Percentiles rank a stretch among this genome's conserved stretches.
phyloP scores from a whole-genome alignment of 164 flowering plant genomes.

The Sextonia rubra region DNA sequence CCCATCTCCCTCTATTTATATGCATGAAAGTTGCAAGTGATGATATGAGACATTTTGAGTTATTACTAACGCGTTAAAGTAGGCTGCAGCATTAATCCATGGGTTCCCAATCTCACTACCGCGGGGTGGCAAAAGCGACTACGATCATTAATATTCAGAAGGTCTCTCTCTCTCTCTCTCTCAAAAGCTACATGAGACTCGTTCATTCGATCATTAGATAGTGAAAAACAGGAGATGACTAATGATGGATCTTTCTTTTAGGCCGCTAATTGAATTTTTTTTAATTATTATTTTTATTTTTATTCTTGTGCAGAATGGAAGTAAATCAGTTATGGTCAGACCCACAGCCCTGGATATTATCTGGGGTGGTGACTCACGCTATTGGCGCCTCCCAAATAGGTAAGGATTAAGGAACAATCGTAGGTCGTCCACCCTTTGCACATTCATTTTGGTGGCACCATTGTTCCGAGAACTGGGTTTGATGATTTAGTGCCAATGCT shows the following conservation, averaged over 20 bases:
- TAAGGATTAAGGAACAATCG: background rate
- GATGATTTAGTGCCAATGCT: background rate
- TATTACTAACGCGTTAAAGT: too few relatives aligned
- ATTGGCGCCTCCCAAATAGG: background rate
- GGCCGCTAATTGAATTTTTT: background rate
- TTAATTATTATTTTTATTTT: too few relatives aligned
- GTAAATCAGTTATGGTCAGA: background rate
- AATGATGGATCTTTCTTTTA: too few relatives aligned
- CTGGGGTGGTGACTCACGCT: conserved; percentile 1
- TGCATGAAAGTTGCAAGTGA: too few relatives aligned
- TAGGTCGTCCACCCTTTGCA: background rate
- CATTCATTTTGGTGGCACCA: background rate
- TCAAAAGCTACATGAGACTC: too few relatives aligned
- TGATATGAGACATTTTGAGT: too few relatives aligned
- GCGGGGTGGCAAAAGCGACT: background rate
- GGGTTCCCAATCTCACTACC: background rate
- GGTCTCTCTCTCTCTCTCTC: background rate
- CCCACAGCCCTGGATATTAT: background rate
- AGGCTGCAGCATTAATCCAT: background rate
- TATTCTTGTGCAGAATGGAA: background rate
- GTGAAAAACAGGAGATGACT: background rate
- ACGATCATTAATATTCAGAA: background rate
- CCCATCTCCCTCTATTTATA: too few relatives aligned
- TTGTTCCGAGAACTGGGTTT: background rate
- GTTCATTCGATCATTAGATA: background rate